These are phyloP conservation scores for Hymenoscyphus albidus DNA, from an alignment of 2,329 filamentous ascomycete genomes.

Conservation along the genomic window DNA sequence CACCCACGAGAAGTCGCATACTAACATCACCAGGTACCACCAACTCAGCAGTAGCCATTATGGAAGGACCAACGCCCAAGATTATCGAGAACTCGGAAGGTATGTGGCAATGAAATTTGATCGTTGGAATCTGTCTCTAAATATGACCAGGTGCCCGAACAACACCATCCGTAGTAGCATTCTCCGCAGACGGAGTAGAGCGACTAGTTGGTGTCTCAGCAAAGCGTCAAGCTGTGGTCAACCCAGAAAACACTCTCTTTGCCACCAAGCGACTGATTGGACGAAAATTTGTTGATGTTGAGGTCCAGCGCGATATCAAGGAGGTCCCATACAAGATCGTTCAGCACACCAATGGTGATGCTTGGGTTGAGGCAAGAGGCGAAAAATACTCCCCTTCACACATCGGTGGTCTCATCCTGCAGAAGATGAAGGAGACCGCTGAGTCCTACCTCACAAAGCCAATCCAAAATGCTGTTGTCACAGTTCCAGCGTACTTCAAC, in stretches of 20 bases:
- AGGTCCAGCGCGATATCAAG: slow-evolving; percentile 95
- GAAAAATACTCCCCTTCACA: slow-evolving; percentile 98
- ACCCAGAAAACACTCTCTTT: slow-evolving; percentile 97
- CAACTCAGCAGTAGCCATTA: slow-evolving; percentile 94
- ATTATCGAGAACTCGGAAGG: slow-evolving; percentile 99
- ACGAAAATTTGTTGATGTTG: slow-evolving; percentile 88
- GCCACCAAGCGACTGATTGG: slow-evolving; percentile 98
- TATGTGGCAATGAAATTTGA: slow-evolving; percentile 39
- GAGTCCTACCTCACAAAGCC: slow-evolving; percentile 88
- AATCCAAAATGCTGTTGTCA: slow-evolving; percentile 94
- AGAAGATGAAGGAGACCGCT: slow-evolving; percentile 99
- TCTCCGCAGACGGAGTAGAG: slow-evolving; percentile 84
- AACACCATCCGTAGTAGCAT: slow-evolving; percentile 91
- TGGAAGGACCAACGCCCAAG: slow-evolving; percentile 93
- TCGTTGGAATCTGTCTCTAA: slow-evolving; percentile 16
- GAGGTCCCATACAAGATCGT: slow-evolving; percentile 99
- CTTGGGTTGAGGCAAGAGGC: slow-evolving; percentile 89
- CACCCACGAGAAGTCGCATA: slow-evolving; percentile 14
- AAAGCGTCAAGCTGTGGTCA: slow-evolving; percentile 97
- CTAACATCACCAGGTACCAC: slow-evolving; percentile 63
- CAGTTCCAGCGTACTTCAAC: slow-evolving; percentile 97
- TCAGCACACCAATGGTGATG: slow-evolving; percentile 93
- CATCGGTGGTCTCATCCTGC: slow-evolving; percentile 91
- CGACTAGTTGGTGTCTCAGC: slow-evolving; percentile 94
- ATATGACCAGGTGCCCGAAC: slow-evolving; percentile 69